phyloP scores from a whole-genome alignment of 2,329 filamentous ascomycete species.

The Penicillium sp. region DNA sequence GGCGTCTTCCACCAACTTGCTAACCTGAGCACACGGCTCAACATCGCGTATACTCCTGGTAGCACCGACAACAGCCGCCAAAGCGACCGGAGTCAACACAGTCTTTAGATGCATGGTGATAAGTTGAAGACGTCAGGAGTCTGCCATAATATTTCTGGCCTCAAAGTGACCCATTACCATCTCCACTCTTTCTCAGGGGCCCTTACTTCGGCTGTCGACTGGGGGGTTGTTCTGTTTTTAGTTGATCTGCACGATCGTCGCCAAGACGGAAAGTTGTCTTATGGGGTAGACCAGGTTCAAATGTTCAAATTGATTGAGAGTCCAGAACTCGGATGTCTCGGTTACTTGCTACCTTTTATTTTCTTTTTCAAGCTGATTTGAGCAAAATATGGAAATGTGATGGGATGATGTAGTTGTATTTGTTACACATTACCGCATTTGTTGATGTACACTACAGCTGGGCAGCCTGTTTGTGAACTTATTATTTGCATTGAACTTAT shows the following conservation, averaged over 20 bases:
- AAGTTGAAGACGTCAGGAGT: slow-evolving; percentile 9
- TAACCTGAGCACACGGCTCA: slow-evolving; percentile 24
- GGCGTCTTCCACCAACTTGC: slow-evolving; percentile 16
- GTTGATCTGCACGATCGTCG: slow-evolving; percentile 20
- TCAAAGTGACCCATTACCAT: neutral
- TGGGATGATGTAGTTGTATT: neutral
- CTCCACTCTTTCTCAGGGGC: slow-evolving; percentile 24
- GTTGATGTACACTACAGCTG: neutral
- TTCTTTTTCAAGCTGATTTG: neutral
- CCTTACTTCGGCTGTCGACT: slow-evolving; percentile 16
- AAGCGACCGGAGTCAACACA: slow-evolving; percentile 12
- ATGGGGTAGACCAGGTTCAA: slow-evolving; percentile 2
- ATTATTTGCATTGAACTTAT: neutral
- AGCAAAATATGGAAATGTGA: neutral
- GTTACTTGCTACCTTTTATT: neutral
- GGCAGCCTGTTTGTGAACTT: neutral
- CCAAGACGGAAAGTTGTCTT: slow-evolving; percentile 15
- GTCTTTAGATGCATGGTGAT: slow-evolving; percentile 17
- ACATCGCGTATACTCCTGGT: slow-evolving; percentile 12
- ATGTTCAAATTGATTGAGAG: neutral
- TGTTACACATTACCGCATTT: neutral
- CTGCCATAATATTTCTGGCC: neutral
- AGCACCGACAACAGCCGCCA: slow-evolving; percentile 14
- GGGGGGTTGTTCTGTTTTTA: slow-evolving; percentile 15
- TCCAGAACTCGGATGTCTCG: slow-evolving; percentile 5